Percentiles rank a stretch among this genome's conserved stretches.
phyloP scores from a whole-genome alignment of 805 yeast genomes.

The Cyberlindnera maclurae region DNA sequence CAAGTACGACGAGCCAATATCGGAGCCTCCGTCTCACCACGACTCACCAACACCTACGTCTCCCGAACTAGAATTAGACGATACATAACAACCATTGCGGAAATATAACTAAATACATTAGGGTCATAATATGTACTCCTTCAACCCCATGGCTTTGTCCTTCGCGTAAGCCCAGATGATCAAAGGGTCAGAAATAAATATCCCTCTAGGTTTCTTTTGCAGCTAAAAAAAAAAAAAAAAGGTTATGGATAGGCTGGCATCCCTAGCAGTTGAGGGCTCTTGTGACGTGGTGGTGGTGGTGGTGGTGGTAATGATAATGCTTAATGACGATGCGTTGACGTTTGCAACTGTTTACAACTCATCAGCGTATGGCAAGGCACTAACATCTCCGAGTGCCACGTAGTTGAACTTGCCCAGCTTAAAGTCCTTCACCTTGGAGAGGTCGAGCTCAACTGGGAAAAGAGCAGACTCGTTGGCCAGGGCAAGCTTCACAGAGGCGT shows the following conservation, averaged over 20 bases:
- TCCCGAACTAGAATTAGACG: too few relatives aligned
- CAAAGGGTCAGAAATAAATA: too few relatives aligned
- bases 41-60: not conserved
- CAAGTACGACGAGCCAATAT: constrained; percentile 3
- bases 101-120: constrained; percentile 4
- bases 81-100: not conserved
- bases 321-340: not conserved
- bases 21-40: not conserved
- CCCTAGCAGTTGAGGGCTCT: not conserved
- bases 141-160: not conserved
- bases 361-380: constrained; percentile 79
- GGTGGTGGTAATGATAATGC: not conserved
- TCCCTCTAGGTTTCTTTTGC: not conserved
- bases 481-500: constrained; percentile 37
- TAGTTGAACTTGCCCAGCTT: constrained; percentile 64
- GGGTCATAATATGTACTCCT: constrained; percentile 4
- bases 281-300: not conserved
- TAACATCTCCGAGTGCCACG: constrained; percentile 85
- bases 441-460: constrained; percentile 29
- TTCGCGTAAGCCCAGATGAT: not conserved
- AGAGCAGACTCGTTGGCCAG: constrained; percentile 33
- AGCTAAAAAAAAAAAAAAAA: not conserved
- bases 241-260: not conserved
- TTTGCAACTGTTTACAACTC: constrained; percentile 53
- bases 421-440: constrained; percentile 33